Conservation (phyloP, 768 basidiomycete genomes). For the Dictyophora rubrovolvata region DNA sequence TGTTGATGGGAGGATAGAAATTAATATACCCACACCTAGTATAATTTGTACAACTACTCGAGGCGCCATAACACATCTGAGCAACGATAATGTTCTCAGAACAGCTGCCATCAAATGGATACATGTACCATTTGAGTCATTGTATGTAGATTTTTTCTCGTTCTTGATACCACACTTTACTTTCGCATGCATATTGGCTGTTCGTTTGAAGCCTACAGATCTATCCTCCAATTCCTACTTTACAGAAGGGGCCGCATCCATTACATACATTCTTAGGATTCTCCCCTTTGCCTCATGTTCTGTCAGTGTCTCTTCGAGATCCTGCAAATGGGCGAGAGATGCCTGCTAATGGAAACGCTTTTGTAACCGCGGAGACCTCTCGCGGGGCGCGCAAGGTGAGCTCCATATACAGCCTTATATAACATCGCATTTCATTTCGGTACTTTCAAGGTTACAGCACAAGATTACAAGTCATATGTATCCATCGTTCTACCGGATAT, state of each 20-base stretch:
- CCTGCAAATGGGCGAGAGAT: slow-evolving; percentile 54
- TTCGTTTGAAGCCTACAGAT: slow-evolving; percentile 45
- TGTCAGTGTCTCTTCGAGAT: slow-evolving; percentile 56
- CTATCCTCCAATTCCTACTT: slow-evolving; percentile 53
- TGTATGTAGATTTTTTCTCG: slow-evolving; percentile 36
- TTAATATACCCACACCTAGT: slow-evolving; percentile 50
- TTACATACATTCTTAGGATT: slow-evolving; percentile 63
- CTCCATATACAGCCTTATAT: background rate
- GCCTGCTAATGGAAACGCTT: slow-evolving; percentile 58
- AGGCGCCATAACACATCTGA: slow-evolving; percentile 65
- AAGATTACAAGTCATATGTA: slow-evolving; percentile 47
- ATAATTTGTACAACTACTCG: slow-evolving; percentile 57
- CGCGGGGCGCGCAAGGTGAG: slow-evolving; percentile 65
- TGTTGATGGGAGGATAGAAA: background rate
- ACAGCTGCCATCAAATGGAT: slow-evolving; percentile 50
- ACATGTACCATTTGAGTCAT: slow-evolving; percentile 69
- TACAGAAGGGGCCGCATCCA: slow-evolving; percentile 40
- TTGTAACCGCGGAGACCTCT: slow-evolving; percentile 46
- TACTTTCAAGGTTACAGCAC: slow-evolving; percentile 36
- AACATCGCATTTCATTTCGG: background rate
- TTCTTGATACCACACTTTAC: slow-evolving; percentile 16
- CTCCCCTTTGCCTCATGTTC: slow-evolving; percentile 32
- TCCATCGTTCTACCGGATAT: slow-evolving; percentile 54
- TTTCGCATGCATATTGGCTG: slow-evolving; percentile 12
- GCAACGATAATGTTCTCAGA: slow-evolving; percentile 43